Evolutionary conservation across 192 early-diverging fungal genomes (phyloP), one percentile per base, ranked within the genome.

Genomic region (Martensiomyces pterosporus): DNA sequence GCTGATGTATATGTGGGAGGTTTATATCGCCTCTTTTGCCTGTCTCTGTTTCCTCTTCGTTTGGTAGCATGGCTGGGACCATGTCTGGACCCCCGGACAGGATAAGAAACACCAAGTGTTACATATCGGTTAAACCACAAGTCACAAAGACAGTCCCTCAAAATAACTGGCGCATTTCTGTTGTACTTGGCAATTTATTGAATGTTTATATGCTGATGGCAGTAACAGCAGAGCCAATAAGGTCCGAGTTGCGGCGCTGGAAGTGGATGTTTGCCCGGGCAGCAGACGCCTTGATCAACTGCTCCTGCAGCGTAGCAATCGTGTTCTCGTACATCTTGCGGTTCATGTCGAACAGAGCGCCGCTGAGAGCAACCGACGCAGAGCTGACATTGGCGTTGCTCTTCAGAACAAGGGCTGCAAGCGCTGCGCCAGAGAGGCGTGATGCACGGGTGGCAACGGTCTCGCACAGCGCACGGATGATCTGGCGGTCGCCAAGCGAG

Each of bases 391-490:
- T n/a, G n/a, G n/a, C n/a, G 35, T 18, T 9, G 40, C 40, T n/a
- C 52, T 43, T 53, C 9, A 60, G 21, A 6, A 54, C 54, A 21
- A 76, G 39, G 0, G 83, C 85, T 13, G 87, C 82, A 26, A 85
- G 55, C 6, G 77, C 62, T 2, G 63, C 69, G 18, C 88, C 86
- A 22, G 84, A 61, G 25, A 96, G 67, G 35, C 86, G 79, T 5
- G 93, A 87, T 14, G 93, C 82, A 36, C 93, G 79, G 12, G 64
- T 76, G n/a, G 86, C 89, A 17, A 98, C 82, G n/a, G 92, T 62
- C 49, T 88, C 78, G 53, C 88, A 91, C 4, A 94, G 52, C 35
- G 66, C 62, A 57, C 85, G 85, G 75, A 92, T 77, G 18, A 91
- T 79, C 49, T 79, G 84, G 29, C 89, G 80, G 53, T 94, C 94